Base-by-base conservation (phyloP, 139 green algal genomes). In the Asterochloris sp. region DNA sequence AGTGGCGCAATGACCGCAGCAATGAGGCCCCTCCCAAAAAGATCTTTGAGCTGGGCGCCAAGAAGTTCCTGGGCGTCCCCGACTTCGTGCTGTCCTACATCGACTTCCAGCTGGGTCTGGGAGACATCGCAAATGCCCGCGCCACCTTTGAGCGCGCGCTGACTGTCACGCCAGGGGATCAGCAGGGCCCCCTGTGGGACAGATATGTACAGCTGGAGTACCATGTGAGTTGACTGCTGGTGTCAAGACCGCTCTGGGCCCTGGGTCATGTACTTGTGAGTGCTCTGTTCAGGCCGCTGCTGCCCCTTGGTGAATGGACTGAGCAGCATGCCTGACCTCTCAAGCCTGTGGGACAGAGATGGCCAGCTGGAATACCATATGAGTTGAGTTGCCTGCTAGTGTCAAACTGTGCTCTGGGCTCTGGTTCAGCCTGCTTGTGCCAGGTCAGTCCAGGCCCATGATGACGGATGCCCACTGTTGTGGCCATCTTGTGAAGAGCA, bases 11-110 rank as follows among this genome's bases (percentile, higher is more conserved):
- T 38, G 90, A 90, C 64, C 83, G 87, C 69, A 83, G 91, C 71
- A 91, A 93, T 16, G 91, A 94, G 23, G 85, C 84, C 28, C 91
- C 96, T 11, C 92, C 95, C 9, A 89, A 92, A 63, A 96, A 97
- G 83, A 96, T 98, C 76, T 98, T 97, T 81, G 96, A 98, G 86
- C 90, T 97, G 87, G 96, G 96, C 0, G 87, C 98, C 61, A 93
- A 96, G 80, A 81, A 80, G 61, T 91, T 88, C 82, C 78, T 93
- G 54, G 81, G 69, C 62, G 82, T 91, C 75, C 90, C 94, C 11
- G 86, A 86, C 12, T 98, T 94, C 80, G 88, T 98, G 14, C 73
- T 95, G 38, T 69, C 89, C 1, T 98, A 97, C 82, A 83, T 87
- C 0, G 74, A 86, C 17, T 94, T 96, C 81, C 86, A 93, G 24